phyloP scores from a whole-genome alignment of 2,329 filamentous ascomycete species.

The Aspergillus japonicus region DNA sequence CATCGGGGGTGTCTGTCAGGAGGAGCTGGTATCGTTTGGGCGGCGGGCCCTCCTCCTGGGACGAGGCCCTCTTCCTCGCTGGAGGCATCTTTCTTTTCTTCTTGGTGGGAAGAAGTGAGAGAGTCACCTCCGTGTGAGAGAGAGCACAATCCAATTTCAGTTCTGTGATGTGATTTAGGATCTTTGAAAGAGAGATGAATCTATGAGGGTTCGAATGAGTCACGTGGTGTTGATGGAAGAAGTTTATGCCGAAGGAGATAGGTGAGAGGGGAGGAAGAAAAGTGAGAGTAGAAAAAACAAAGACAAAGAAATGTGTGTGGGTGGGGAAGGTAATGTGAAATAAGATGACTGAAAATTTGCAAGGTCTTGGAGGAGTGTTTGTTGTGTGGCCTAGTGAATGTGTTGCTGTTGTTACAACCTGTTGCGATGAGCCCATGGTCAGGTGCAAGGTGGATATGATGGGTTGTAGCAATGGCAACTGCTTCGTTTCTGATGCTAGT shows the following conservation, averaged over 20 bases:
- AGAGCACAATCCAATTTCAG: not conserved
- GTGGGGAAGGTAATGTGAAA: not conserved
- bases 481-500: too few species aligned
- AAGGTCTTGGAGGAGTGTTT: not conserved
- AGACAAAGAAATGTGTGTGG: not conserved
- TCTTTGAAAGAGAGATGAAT: not conserved
- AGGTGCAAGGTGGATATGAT: not conserved
- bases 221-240: conserved; percentile 13
- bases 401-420: not conserved
- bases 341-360: not conserved
- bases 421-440: not conserved
- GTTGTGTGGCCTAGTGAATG: not conserved
- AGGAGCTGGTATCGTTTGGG: not conserved
- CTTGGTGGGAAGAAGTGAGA: not conserved
- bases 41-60: not conserved
- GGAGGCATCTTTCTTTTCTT: conserved; percentile 3
- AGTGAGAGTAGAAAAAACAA: not conserved
- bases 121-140: not conserved
- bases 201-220: conserved; percentile 10
- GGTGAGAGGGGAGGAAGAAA: not conserved
- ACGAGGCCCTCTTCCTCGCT: not conserved
- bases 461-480: not conserved
- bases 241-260: conserved; percentile 3
- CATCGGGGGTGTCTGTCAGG: not conserved
- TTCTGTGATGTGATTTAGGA: not conserved